These are phyloP conservation scores for Cytospora piceae DNA, from an alignment of 2,329 filamentous ascomycete species.

Conservation along the genomic window DNA sequence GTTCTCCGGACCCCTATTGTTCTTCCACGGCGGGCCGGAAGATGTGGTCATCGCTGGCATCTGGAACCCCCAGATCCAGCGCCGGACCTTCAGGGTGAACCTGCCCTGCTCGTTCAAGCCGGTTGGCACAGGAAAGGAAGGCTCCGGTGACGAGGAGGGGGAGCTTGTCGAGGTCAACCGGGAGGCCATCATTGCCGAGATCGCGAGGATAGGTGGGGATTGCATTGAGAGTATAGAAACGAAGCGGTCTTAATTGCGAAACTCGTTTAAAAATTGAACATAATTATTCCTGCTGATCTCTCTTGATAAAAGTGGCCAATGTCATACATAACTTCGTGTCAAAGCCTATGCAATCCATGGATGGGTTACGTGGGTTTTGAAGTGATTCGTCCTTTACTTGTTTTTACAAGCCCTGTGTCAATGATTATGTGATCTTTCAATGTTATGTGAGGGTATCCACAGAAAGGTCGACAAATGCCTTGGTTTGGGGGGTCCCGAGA, in stretches of 20 bases:
- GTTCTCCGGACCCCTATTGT: constrained; percentile 73
- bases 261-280: background rate
- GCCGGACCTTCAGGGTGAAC: constrained; percentile 70
- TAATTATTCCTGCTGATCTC: background rate
- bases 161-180: constrained; percentile 66
- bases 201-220: constrained; percentile 68
- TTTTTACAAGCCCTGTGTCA: too few relatives aligned
- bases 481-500: too few relatives aligned
- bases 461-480: too few relatives aligned
- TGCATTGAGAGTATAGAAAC: constrained; percentile 71
- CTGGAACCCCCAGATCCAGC: constrained; percentile 60
- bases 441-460: too few relatives aligned
- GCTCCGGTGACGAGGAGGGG: constrained; percentile 45
- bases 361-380: too few relatives aligned
- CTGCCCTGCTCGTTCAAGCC: constrained; percentile 70
- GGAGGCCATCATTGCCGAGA: constrained; percentile 70
- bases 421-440: too few relatives aligned
- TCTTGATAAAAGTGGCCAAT: background rate
- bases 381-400: too few relatives aligned
- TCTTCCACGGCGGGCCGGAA: constrained; percentile 73
- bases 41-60: constrained; percentile 59
- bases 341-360: too few relatives aligned
- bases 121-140: constrained; percentile 35
- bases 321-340: too few relatives aligned
- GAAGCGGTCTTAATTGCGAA: constrained; percentile 6